These are phyloP conservation scores for Oryza nivara DNA, from an alignment of 176 grass and related monocot genomes.

Conservation along the genomic window DNA sequence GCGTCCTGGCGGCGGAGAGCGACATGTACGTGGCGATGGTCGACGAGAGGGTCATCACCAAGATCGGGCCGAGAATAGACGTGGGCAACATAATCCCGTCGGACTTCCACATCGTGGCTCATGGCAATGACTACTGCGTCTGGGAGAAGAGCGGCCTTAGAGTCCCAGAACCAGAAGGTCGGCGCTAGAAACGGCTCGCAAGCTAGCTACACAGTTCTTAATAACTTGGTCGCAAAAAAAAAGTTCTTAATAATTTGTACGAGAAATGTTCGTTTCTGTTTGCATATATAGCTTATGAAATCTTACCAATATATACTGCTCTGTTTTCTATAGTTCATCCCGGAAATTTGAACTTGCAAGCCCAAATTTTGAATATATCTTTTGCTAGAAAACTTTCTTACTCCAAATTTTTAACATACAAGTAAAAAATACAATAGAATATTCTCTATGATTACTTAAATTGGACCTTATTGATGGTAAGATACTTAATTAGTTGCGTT, in stretches of 20 bases:
- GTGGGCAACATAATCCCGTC: conserved; percentile 44
- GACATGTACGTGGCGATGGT: conserved; percentile 58
- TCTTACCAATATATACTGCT: neutral
- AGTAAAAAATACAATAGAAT: neutral
- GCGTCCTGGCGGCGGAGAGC: conserved; percentile 38
- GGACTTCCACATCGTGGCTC: conserved; percentile 36
- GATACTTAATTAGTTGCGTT: too few relatives aligned
- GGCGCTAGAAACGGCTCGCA: neutral
- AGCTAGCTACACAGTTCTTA: neutral
- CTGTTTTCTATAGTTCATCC: neutral
- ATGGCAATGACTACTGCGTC: conserved; percentile 45
- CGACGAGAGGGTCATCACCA: conserved; percentile 34
- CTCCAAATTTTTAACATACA: neutral
- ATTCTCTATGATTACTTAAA: neutral
- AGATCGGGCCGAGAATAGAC: conserved; percentile 45
- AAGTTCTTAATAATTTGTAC: neutral
- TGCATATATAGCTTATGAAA: neutral
- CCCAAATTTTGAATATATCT: neutral
- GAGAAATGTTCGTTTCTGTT: neutral
- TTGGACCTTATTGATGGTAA: neutral
- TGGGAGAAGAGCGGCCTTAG: conserved; percentile 49
- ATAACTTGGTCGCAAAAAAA: too few relatives aligned
- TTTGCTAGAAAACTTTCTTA: neutral
- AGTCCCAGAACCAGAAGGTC: conserved; percentile 8
- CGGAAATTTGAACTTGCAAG: neutral